Percentiles rank a stretch among this genome's conserved stretches.
phyloP scores from a whole-genome alignment of 1,284 basidiomycete species.

The Apiotrichum gamsii region DNA sequence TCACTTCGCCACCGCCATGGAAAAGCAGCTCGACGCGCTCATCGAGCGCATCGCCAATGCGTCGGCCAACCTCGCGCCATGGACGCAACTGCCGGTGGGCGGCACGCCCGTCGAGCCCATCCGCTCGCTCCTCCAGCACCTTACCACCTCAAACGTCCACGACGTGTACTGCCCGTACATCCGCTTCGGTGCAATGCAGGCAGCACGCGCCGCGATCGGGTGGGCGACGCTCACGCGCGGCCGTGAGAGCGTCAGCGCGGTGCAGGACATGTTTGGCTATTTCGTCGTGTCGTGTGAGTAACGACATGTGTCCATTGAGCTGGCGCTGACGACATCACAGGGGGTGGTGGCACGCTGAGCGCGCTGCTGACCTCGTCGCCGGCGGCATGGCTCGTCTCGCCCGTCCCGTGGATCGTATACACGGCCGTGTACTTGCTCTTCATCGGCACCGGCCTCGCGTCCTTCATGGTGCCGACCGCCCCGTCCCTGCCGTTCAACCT shows the following conservation, averaged over 20 bases:
- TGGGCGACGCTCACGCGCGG: slow-evolving; percentile 33
- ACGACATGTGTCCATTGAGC: slow-evolving; percentile 32
- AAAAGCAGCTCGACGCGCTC: neutral
- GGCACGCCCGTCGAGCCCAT: slow-evolving; percentile 17
- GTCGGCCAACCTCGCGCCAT: neutral
- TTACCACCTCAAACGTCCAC: slow-evolving; percentile 29
- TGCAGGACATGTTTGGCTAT: slow-evolving; percentile 38
- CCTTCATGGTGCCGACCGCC: slow-evolving; percentile 19
- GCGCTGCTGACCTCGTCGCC: slow-evolving; percentile 34
- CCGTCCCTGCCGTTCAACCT: slow-evolving; percentile 31
- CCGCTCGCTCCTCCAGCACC: slow-evolving; percentile 24
- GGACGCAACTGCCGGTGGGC: neutral
- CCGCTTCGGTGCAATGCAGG: slow-evolving; percentile 35
- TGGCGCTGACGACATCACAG: slow-evolving; percentile 17
- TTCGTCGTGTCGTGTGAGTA: slow-evolving; percentile 39
- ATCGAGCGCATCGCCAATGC: neutral
- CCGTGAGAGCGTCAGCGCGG: slow-evolving; percentile 14
- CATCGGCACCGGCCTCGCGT: slow-evolving; percentile 26
- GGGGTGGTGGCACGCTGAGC: slow-evolving; percentile 39
- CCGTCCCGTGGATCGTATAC: slow-evolving; percentile 39
- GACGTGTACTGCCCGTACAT: slow-evolving; percentile 30
- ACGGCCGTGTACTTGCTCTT: slow-evolving; percentile 27
- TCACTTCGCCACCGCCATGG: no score
- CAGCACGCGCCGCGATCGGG: slow-evolving; percentile 28
- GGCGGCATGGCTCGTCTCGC: slow-evolving; percentile 38